These are phyloP conservation scores for Vitis hybrid DNA, from an alignment of 177 flowering plant species.

Conservation along the genomic window DNA sequence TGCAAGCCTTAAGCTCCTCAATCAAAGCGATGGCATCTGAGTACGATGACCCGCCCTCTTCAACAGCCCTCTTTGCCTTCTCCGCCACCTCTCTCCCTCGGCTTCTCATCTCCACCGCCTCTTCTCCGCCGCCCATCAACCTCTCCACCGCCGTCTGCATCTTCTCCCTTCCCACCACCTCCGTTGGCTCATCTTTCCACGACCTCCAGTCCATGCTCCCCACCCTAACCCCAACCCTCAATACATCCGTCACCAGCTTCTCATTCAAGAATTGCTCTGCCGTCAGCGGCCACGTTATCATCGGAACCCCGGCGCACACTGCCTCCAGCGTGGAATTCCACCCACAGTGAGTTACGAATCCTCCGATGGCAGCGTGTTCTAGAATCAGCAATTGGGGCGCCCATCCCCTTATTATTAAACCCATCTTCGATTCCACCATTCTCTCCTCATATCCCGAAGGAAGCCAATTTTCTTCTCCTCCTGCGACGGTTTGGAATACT, in stretches of 20 bases:
- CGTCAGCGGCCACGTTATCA: constrained; percentile 26
- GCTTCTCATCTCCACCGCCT: constrained; percentile 15
- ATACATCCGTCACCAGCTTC: constrained; percentile 22
- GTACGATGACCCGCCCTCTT: constrained; percentile 23
- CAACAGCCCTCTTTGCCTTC: constrained; percentile 17
- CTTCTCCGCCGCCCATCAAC: constrained; percentile 20
- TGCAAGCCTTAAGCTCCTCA: constrained; percentile 10
- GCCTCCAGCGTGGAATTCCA: constrained; percentile 34
- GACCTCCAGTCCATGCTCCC: constrained; percentile 17
- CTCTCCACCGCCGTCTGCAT: constrained; percentile 17
- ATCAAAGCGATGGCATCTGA: constrained; percentile 13
- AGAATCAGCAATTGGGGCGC: constrained; percentile 30
- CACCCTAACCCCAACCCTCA: constrained; percentile 19
- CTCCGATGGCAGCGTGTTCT: constrained; percentile 18
- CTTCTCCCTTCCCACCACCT: constrained; percentile 13
- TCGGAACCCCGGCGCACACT: constrained; percentile 23
- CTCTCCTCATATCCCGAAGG: constrained; percentile 14
- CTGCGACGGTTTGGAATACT: not conserved
- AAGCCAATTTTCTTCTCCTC: constrained; percentile 2
- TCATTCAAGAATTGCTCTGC: constrained; percentile 34
- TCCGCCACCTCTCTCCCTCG: constrained; percentile 9
- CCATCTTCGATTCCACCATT: constrained; percentile 7
- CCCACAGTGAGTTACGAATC: constrained; percentile 33
- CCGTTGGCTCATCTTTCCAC: constrained; percentile 4
- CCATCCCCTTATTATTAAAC: constrained; percentile 31